These are phyloP conservation scores for Calonectria naviculata DNA, from an alignment of 2,329 filamentous ascomycete species.

Conservation along the genomic window DNA sequence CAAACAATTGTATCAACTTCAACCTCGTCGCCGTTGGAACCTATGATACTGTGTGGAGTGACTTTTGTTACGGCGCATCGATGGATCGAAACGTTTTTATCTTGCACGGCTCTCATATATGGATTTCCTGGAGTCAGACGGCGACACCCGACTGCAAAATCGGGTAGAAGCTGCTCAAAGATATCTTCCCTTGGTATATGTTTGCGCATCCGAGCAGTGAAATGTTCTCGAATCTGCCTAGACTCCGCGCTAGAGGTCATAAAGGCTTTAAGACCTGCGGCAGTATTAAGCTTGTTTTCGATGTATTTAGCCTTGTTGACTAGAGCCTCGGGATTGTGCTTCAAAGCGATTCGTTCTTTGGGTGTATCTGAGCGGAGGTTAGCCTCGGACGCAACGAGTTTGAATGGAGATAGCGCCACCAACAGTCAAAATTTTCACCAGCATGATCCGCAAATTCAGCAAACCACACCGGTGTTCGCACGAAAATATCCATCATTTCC, in stretches of 20 bases:
- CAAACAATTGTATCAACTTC: not conserved
- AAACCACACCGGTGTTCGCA: conserved; percentile 13
- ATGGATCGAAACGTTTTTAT: not conserved
- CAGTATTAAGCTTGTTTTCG: conserved; percentile 8
- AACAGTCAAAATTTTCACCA: conserved; percentile 13
- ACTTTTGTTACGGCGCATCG: not conserved
- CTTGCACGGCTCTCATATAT: conserved; percentile 7
- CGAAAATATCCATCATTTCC: conserved; percentile 12
- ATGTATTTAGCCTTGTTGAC: conserved; percentile 5
- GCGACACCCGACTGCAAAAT: conserved; percentile 18
- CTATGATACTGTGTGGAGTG: not conserved
- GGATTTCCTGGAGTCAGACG: conserved; percentile 7
- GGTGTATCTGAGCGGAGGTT: not conserved
- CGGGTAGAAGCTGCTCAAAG: not conserved
- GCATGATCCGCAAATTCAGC: conserved; percentile 7
- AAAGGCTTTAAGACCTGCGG: not conserved
- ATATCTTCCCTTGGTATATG: not conserved
- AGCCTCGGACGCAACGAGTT: not conserved
- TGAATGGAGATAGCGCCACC: not conserved
- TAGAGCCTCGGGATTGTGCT: not conserved
- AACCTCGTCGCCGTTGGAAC: not conserved
- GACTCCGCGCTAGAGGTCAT: conserved; percentile 6
- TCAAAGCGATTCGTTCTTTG: not conserved
- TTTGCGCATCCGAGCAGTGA: conserved; percentile 3
- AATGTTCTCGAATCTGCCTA: conserved; percentile 5